phyloP scores from a whole-genome alignment of 495 filamentous ascomycete genomes.

The Penicillium nucicola region DNA sequence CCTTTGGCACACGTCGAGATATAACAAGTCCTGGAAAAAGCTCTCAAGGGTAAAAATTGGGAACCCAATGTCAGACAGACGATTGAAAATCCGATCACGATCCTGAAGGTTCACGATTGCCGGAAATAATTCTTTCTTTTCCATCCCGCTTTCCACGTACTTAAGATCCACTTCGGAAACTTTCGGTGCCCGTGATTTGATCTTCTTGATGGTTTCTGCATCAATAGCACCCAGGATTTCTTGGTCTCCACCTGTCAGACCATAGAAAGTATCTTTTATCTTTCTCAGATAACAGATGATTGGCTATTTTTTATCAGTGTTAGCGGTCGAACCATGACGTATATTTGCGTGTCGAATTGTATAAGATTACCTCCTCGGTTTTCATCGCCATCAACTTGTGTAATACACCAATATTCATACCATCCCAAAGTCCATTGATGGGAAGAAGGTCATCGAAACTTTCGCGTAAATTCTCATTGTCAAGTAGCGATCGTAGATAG shows the following conservation, averaged over 20 bases:
- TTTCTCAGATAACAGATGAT: not conserved
- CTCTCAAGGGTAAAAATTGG: not conserved
- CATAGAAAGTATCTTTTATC: not conserved
- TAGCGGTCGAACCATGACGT: not conserved
- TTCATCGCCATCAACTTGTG: conserved; percentile 1
- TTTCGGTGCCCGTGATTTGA: not conserved
- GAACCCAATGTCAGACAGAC: not conserved
- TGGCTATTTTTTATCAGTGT: not conserved
- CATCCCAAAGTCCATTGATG: not conserved
- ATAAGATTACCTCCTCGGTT: not conserved
- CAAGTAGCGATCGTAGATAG: not conserved
- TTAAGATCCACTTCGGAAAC: not conserved
- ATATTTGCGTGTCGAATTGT: not conserved
- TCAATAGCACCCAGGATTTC: not conserved
- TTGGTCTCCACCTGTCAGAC: not conserved
- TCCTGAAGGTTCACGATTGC: not conserved
- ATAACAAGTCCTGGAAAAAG: not conserved
- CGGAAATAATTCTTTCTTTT: not conserved
- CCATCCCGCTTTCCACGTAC: not conserved
- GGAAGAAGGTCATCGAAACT: not conserved
- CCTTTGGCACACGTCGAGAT: not conserved
- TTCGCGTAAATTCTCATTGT: not conserved
- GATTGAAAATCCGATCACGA: not conserved
- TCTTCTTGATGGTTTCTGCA: not conserved
- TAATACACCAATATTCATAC: not conserved